These are phyloP conservation scores for Spergularia marina DNA, from an alignment of 148 eudicot genomes.

Conservation along the genomic window DNA sequence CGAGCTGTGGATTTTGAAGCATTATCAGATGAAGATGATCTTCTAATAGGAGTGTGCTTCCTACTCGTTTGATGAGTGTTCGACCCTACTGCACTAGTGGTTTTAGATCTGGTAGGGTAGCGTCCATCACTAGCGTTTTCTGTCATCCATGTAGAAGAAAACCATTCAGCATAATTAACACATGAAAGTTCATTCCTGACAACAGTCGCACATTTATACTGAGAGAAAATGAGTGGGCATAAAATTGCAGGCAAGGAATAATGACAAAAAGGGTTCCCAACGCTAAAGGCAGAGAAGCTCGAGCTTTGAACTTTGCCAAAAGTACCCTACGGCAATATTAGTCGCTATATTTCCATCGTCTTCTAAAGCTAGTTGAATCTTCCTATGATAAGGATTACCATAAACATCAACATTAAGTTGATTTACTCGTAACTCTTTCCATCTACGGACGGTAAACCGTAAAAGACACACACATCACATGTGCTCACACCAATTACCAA, in stretches of 20 bases:
- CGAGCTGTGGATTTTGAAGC: constrained; percentile 47
- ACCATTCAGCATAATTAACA: constrained; percentile 4
- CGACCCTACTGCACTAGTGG: constrained; percentile 31
- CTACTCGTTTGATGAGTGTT: constrained; percentile 41
- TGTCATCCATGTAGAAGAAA: constrained; percentile 26
- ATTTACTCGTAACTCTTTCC: no score
- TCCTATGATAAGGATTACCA: no score
- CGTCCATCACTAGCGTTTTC: constrained; percentile 65
- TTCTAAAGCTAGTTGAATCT: no score
- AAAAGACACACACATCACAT: no score
- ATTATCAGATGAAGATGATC: constrained; percentile 42
- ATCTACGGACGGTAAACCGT: no score
- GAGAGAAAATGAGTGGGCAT: background rate
- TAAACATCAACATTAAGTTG: no score
- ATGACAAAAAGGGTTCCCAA: background rate
- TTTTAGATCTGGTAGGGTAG: constrained; percentile 43
- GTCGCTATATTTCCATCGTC: no score
- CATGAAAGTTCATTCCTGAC: background rate
- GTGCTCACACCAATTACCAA: no score
- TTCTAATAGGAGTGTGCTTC: constrained; percentile 31
- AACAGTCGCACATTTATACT: background rate
- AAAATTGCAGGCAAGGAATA: background rate
- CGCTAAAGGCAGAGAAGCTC: background rate
- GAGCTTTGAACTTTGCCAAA: background rate
- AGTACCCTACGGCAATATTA: background rate